Evolutionary conservation across 2,329 filamentous ascomycete genomes (phyloP).

Genomic region (Colletotrichum noveboracense): DNA sequence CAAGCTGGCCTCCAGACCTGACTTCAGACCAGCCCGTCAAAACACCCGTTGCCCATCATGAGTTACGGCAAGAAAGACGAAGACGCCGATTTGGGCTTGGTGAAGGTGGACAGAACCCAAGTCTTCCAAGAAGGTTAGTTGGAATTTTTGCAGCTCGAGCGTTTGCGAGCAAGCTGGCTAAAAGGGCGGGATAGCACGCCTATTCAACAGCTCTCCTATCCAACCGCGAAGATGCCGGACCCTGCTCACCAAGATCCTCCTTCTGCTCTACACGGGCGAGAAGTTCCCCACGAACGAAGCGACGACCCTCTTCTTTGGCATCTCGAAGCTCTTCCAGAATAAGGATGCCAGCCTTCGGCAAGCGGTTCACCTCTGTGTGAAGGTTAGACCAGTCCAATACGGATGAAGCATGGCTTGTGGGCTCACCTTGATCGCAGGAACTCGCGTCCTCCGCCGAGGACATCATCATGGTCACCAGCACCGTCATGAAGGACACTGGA

Average conservation of each 20-base stretch:
- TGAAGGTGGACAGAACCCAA: conserved; percentile 96
- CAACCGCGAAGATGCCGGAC: conserved; percentile 97
- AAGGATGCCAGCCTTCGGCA: conserved; percentile 97
- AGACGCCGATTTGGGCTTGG: conserved; percentile 90
- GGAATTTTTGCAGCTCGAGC: neutral
- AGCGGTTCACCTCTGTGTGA: conserved; percentile 82
- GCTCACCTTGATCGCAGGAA: conserved; percentile 51
- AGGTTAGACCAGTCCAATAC: conserved; percentile 45
- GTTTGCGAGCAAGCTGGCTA: conserved; percentile 16
- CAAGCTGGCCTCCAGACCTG: conserved; percentile 31
- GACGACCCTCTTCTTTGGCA: conserved; percentile 97
- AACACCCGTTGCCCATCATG: conserved; percentile 65
- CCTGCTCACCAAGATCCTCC: conserved; percentile 94
- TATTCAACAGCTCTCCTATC: conserved; percentile 98
- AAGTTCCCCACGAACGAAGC: conserved; percentile 97
- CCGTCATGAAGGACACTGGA: conserved; percentile 99
- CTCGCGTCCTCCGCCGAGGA: conserved; percentile 93
- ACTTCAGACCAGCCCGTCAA: conserved; percentile 32
- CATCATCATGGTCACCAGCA: conserved; percentile 99
- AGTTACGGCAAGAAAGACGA: conserved; percentile 99
- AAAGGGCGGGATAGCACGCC: conserved; percentile 68
- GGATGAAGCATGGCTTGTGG: neutral
- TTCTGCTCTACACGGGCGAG: conserved; percentile 96
- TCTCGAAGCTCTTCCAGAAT: conserved; percentile 99
- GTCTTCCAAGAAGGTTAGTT: conserved; percentile 96